Evolutionary conservation across 2,329 filamentous ascomycete species (phyloP), one percentile per base, ranked within the genome.

Genomic region (Claviceps digitariae): DNA sequence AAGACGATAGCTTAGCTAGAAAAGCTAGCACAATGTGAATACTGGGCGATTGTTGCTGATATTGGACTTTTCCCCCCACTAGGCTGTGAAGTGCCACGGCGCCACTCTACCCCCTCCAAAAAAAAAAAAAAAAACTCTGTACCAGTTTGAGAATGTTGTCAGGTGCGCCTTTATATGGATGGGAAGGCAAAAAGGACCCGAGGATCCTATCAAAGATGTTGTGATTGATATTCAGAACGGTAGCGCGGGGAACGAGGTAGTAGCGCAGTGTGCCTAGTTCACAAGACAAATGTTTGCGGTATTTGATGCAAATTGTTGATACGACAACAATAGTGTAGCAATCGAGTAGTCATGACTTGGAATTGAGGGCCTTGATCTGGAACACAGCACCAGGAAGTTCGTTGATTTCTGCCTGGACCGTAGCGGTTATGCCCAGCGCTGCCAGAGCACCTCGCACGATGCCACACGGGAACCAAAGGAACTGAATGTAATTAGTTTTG

Each of bases 391-490:
- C 80, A 0, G 93, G 93, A 52, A 98, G 74, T 66, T 95, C 91
- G 53, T 76, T 85, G 52, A 86, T 87, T 71, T 96, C 93, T 4
- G 90, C 93, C 61, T 95, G 87, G 1, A 98, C 91, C 1, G 85
- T 94, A 10, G 90, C 90, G 61, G 84, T 84, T 61, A 97, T 90
- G 6, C 91, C 93, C 73, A 98, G 75, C 50, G 86, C 90, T n/a
- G 90, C 85, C 50, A 98, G 72, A n/a, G 89, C 90, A 31, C 93
- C 93, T 54, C 91, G 79, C 56, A 98, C 87, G 49, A 98, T 78
- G 48, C 93, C 93, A 61, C 90, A 95, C 8, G 93, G 93, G 64
- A 97, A 96, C 80, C 89, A 96, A 15, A 98, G 75, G 67, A 94
- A 96, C 86, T 94, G 56, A 20, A 40, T n/a, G 12, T 27, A 7